These are phyloP conservation scores for Paraphoma sp. DNA, from an alignment of 2,329 filamentous ascomycete genomes.

Conservation along the genomic window DNA sequence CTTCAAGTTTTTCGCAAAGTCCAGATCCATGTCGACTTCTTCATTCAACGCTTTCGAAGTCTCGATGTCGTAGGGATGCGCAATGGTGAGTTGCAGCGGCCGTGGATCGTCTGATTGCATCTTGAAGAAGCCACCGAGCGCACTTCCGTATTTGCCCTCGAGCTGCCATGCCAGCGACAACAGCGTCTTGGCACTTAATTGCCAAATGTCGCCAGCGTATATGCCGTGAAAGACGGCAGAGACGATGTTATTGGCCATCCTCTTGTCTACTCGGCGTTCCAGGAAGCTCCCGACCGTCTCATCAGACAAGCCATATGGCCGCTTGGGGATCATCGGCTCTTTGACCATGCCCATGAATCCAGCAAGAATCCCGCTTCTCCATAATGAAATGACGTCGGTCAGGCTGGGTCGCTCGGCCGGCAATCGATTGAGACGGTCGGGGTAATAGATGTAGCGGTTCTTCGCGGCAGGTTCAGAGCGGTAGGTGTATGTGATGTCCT, in stretches of 20 bases:
- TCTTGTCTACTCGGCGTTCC: conserved; percentile 59
- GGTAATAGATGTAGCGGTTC: conserved; percentile 87
- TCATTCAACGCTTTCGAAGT: conserved; percentile 38
- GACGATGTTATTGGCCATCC: conserved; percentile 72
- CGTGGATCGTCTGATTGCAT: conserved; percentile 21
- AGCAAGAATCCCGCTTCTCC: conserved; percentile 63
- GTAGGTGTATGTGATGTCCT: conserved; percentile 63
- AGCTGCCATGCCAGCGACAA: conserved; percentile 59
- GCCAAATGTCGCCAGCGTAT: conserved; percentile 86
- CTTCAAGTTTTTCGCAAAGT: conserved; percentile 40
- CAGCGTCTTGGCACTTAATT: conserved; percentile 75
- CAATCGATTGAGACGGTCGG: conserved; percentile 73
- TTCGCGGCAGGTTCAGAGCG: conserved; percentile 59
- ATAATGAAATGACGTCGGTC: conserved; percentile 42
- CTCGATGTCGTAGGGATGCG: conserved; percentile 31
- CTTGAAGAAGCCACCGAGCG: conserved; percentile 26
- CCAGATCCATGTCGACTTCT: conserved; percentile 42
- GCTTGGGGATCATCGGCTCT: conserved; percentile 44
- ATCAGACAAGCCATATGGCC: conserved; percentile 58
- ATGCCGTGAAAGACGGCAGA: conserved; percentile 86
- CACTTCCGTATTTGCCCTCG: conserved; percentile 52
- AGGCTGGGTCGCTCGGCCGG: conserved; percentile 33
- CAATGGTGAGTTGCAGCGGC: conserved; percentile 8
- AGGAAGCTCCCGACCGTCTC: conserved; percentile 77
- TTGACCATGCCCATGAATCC: conserved; percentile 50